Conservation (phyloP, 2,329 filamentous ascomycete species). For the Arthrobotrys pseudoclavata region DNA sequence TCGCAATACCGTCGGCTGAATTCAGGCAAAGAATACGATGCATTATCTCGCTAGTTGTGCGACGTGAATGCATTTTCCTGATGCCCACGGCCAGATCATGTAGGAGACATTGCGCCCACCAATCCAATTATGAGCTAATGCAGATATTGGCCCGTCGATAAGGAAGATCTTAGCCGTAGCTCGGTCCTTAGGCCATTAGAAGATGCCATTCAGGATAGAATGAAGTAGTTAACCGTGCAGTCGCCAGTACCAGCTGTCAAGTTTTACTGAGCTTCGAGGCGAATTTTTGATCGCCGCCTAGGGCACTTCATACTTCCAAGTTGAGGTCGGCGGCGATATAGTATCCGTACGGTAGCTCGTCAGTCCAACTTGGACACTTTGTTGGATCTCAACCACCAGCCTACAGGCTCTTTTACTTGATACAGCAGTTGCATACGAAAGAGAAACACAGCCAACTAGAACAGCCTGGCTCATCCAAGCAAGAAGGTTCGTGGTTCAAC, state of each 20-base stretch:
- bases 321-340: constrained; percentile 32
- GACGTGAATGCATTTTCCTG: constrained; percentile 2
- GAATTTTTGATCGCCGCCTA: constrained; percentile 35
- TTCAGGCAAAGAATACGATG: constrained; percentile 12
- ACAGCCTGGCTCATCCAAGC: constrained; percentile 39
- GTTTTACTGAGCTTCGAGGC: neutral
- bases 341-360: constrained; percentile 28
- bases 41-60: constrained; percentile 40
- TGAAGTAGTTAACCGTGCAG: constrained; percentile 35
- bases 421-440: constrained; percentile 38
- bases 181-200: constrained; percentile 38
- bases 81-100: constrained; percentile 19
- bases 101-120: constrained; percentile 22
- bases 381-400: constrained; percentile 41
- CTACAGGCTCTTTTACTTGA: constrained; percentile 27
- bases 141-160: neutral
- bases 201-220: constrained; percentile 18
- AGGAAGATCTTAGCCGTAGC: constrained; percentile 14
- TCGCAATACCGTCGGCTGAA: constrained; percentile 10
- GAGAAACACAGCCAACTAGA: constrained; percentile 47
- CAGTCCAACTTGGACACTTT: constrained; percentile 38
- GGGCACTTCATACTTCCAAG: constrained; percentile 30
- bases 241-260: constrained; percentile 21
- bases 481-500: constrained; percentile 51
- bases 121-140: neutral